phyloP scores from a whole-genome alignment of 192 early-diverging fungal species.

The Coemansia sp. region DNA sequence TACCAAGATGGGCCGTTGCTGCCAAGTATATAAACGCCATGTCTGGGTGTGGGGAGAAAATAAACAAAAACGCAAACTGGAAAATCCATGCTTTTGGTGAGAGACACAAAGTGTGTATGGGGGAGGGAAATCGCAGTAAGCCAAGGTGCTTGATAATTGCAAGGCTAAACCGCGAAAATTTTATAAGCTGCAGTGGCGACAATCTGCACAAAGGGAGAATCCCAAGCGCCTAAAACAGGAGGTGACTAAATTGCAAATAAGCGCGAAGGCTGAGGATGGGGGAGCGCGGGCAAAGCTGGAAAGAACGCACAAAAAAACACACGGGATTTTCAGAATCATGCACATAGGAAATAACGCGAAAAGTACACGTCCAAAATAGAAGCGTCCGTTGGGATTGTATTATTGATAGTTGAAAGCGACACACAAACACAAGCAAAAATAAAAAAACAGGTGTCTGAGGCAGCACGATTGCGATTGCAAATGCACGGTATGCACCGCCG shows the following conservation, averaged over 20 bases:
- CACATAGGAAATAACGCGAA: constrained; percentile 5
- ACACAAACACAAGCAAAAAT: neutral
- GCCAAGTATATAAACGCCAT: neutral
- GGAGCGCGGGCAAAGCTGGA: neutral
- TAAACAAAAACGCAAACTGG: neutral
- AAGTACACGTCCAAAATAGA: constrained; percentile 6
- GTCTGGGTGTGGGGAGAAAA: neutral
- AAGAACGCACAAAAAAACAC: neutral
- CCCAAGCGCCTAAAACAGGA: constrained; percentile 2
- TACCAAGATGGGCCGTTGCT: neutral
- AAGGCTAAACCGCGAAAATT: neutral
- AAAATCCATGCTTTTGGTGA: neutral
- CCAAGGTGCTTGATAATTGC: neutral
- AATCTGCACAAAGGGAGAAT: neutral
- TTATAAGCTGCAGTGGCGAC: neutral
- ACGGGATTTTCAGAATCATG: neutral
- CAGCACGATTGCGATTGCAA: no score
- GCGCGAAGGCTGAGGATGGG: neutral
- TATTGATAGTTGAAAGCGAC: neutral
- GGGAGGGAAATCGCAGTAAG: neutral
- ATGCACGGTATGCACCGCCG: no score
- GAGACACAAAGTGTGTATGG: neutral
- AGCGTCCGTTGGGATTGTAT: neutral
- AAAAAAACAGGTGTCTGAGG: no score
- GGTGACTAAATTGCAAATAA: constrained; percentile 2